A percentile compares a stretch with the other conserved stretches of the same genome.
Conservation (phyloP, 1,284 basidiomycete genomes). For the Pyrrhoderma lamaoense region DNA sequence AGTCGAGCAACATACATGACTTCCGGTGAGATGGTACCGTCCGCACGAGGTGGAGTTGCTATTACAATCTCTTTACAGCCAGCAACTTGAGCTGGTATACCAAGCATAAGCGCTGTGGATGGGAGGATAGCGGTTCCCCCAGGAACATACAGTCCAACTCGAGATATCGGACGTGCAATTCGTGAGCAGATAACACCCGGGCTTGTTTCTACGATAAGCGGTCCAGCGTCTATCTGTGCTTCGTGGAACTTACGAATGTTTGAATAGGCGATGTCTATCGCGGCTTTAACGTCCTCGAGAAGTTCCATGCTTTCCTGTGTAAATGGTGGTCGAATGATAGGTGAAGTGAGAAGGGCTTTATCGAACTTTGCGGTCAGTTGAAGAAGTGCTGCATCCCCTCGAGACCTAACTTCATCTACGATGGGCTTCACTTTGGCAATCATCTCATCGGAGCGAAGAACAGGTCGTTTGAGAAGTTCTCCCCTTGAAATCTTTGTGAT, state of each 20-base stretch:
- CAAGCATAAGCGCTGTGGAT: constrained; percentile 96
- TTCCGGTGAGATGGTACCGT: constrained; percentile 89
- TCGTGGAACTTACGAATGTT: constrained; percentile 91
- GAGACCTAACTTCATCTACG: constrained; percentile 76
- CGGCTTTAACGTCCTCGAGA: constrained; percentile 58
- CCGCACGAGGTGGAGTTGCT: constrained; percentile 88
- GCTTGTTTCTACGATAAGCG: constrained; percentile 92
- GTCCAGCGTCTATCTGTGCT: constrained; percentile 68
- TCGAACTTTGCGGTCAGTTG: constrained; percentile 95
- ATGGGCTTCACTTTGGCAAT: constrained; percentile 94
- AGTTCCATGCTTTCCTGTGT: constrained; percentile 52
- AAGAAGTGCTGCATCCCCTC: constrained; percentile 84
- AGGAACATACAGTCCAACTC: constrained; percentile 96
- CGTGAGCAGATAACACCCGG: constrained; percentile 94
- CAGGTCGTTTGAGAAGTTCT: constrained; percentile 80
- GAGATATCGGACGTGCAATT: constrained; percentile 88
- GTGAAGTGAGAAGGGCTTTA: constrained; percentile 58
- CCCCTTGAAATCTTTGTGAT: constrained; percentile 50
- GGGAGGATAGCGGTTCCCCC: constrained; percentile 96
- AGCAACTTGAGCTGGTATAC: constrained; percentile 96
- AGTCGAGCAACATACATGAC: constrained; percentile 91
- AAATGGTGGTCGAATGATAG: constrained; percentile 64
- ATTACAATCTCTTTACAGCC: constrained; percentile 90
- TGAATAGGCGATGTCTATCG: constrained; percentile 88
- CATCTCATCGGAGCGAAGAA: constrained; percentile 91